Percentiles rank a stretch among this genome's conserved stretches.
Evolutionary conservation across 805 yeast species (phyloP).

Genomic region (Candida wancherniae): DNA sequence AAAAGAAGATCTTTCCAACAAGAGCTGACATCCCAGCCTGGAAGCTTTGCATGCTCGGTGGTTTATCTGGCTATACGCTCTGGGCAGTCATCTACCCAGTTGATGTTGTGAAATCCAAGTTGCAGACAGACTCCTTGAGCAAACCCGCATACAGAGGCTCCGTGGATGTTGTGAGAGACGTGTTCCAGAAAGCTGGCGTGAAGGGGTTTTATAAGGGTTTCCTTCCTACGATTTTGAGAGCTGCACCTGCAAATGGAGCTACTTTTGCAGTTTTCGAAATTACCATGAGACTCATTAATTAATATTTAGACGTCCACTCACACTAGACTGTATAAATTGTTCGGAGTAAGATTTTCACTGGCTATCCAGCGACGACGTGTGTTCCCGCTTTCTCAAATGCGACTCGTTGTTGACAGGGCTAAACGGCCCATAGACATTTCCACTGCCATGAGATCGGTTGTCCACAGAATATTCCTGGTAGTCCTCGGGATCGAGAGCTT

Average conservation of each 20-base stretch:
- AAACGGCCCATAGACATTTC: slow-evolving; percentile 1
- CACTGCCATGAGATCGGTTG: slow-evolving; percentile 3
- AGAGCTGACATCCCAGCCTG: slow-evolving; percentile 82
- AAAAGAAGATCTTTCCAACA: slow-evolving; percentile 30
- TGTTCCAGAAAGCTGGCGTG: slow-evolving; percentile 56
- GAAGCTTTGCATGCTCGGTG: slow-evolving; percentile 85
- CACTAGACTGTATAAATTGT: not conserved
- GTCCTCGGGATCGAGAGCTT: slow-evolving; percentile 33
- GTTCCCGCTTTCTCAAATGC: slow-evolving; percentile 2
- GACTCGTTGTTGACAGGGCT: slow-evolving; percentile 1
- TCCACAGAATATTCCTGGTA: slow-evolving; percentile 18
- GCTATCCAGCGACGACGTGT: not conserved
- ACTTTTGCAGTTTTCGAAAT: slow-evolving; percentile 92
- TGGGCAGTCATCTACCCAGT: slow-evolving; percentile 86
- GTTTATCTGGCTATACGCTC: slow-evolving; percentile 82
- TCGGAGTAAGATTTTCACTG: not conserved
- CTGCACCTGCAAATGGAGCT: slow-evolving; percentile 97
- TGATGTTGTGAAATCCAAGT: slow-evolving; percentile 84
- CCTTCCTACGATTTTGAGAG: slow-evolving; percentile 86
- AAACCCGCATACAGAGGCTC: slow-evolving; percentile 58
- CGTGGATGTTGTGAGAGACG: slow-evolving; percentile 51
- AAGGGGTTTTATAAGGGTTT: slow-evolving; percentile 88
- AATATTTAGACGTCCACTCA: slow-evolving; percentile 1
- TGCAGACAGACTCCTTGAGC: slow-evolving; percentile 62
- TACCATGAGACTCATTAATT: slow-evolving; percentile 64